Percentiles rank a stretch among this genome's conserved stretches.
These are phyloP conservation scores for Isoetes taiwanensis DNA, from an alignment of 75 land plant species.

Conservation along the genomic window DNA sequence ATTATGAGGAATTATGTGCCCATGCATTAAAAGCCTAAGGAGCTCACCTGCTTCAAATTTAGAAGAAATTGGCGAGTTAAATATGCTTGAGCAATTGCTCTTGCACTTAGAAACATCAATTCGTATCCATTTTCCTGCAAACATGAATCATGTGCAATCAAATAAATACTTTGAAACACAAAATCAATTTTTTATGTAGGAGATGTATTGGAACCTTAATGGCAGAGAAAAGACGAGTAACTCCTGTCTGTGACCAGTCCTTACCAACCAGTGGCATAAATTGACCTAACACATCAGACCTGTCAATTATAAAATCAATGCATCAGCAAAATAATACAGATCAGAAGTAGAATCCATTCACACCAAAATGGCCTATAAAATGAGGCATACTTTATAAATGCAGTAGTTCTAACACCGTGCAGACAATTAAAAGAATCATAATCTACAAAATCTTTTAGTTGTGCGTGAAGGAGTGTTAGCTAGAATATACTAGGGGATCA, in stretches of 20 bases:
- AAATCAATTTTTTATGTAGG: no score
- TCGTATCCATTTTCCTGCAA: conserved; percentile 97
- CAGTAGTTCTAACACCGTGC: no score
- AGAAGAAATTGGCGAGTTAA: conserved; percentile 79
- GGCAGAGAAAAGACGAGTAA: conserved; percentile 87
- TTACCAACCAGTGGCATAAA: conserved; percentile 92
- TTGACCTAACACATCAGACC: conserved; percentile 99
- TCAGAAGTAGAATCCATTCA: no score
- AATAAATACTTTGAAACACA: background rate
- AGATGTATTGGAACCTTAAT: conserved; percentile 86
- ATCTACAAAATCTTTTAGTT: no score
- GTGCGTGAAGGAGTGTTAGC: no score
- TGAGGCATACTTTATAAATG: no score
- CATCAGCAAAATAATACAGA: no score
- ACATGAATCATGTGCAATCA: background rate
- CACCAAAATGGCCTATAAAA: no score
- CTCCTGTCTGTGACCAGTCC: conserved; percentile 96
- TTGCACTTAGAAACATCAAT: conserved; percentile 88
- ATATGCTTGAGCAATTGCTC: conserved; percentile 91
- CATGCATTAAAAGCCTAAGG: background rate
- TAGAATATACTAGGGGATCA: no score
- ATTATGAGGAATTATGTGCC: background rate
- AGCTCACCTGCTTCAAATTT: conserved; percentile 83
- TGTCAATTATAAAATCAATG: conserved; percentile 11
- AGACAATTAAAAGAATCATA: no score